Base-by-base conservation (phyloP, 2,329 filamentous ascomycete genomes). In the Fusarium lateritium region DNA sequence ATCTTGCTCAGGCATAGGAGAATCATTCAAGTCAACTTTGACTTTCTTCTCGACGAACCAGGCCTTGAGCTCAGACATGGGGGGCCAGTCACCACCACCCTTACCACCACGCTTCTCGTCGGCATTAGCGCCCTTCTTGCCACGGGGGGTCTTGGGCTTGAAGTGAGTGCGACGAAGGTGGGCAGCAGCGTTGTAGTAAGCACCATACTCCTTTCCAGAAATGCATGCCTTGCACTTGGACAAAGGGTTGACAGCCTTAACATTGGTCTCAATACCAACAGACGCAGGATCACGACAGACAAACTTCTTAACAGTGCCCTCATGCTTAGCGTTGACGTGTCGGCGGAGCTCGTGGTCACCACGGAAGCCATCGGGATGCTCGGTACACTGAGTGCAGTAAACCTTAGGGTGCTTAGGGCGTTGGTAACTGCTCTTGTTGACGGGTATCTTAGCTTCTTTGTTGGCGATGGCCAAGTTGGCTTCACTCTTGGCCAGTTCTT, bases 131-230 rank as follows among this genome's bases (percentile, higher is more conserved):
- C 80, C 82, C 45, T 79, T 81, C 73, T 83, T 83, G 36, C 80
- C 80, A 15, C 86, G 82, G 9, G 81, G 76, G 3, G 81, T 76
- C 79, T 87, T 88, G 53, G 84, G 91, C 76, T 92, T 92, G 84
- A 98, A 98, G 78, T 98, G 95, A 1, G 92, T 91, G 50, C 95
- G 90, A 42, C 94, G 88, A 10, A 98, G 86, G 77, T 98, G 95
- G 1, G 94, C 95, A 0, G 94, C 94, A 1, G 94, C 95, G 74
- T 98, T 98, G 81, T 98, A 98, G 81, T 98, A 96, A 17, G 92
- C 93, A 5, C 92, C 92, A 73, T 98, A 98, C 61, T 88, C 86
- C 83, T 97, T 98, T 56, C 86, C 82, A 44, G 86, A 86, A 49
- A 85, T 86, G 79, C 95, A 98, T 47, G 92, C 88, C 79, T 97